Evolutionary conservation across 2,329 filamentous ascomycete genomes (phyloP).

Genomic region (Pseudocercospora fijiensis): DNA sequence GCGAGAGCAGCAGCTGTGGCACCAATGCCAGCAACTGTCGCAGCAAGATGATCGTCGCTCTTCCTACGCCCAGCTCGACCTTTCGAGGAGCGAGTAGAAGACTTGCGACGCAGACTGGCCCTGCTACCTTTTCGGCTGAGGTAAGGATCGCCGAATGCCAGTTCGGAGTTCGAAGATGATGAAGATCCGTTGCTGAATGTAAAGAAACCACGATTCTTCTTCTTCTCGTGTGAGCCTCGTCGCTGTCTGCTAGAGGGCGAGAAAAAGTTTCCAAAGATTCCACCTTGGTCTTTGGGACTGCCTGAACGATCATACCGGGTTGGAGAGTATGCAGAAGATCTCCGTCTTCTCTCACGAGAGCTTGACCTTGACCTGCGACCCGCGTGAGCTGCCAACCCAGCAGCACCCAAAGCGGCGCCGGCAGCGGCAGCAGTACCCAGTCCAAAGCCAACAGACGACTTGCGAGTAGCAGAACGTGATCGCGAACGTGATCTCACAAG

Average conservation of each 20-base stretch:
- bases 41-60: conserved; percentile 49
- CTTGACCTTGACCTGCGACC: conserved; percentile 18
- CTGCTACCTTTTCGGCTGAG: conserved; percentile 24
- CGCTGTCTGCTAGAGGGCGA: conserved; percentile 31
- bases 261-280: conserved; percentile 36
- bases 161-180: conserved; percentile 47
- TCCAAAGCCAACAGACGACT: conserved; percentile 16
- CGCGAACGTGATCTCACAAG: conserved; percentile 29
- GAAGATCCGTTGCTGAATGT: conserved; percentile 46
- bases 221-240: conserved; percentile 31
- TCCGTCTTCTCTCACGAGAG: conserved; percentile 28
- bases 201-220: conserved; percentile 50
- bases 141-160: conserved; percentile 47
- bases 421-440: conserved; percentile 27
- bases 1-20: conserved; percentile 52
- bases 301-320: conserved; percentile 18
- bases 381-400: conserved; percentile 24
- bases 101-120: conserved; percentile 26
- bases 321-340: conserved; percentile 18
- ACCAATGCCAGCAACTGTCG: conserved; percentile 48
- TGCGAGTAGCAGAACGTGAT: conserved; percentile 37
- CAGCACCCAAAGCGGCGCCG: conserved; percentile 31
- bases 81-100: conserved; percentile 20
- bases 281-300: conserved; percentile 22
- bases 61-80: conserved; percentile 36